A percentile compares a stretch with the other conserved stretches of the same genome.
phyloP scores from a whole-genome alignment of 2,329 filamentous ascomycete genomes.

The Cryphonectria japonica region DNA sequence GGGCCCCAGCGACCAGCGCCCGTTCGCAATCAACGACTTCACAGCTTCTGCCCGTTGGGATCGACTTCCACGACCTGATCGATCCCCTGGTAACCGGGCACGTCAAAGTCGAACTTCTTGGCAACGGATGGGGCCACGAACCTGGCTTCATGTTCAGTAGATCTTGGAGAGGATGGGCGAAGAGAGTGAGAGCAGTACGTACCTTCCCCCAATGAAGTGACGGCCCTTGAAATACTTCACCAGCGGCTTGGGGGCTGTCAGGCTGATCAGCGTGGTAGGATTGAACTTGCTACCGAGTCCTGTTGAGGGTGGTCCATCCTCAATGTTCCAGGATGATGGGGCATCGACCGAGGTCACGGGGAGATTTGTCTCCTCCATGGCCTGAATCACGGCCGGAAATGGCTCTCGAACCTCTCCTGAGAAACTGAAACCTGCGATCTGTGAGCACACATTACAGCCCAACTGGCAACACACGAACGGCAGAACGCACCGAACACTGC shows the following conservation, averaged over 20 bases:
- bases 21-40: slow-evolving; percentile 31
- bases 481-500: slow-evolving; percentile 82
- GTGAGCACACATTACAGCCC: slow-evolving; percentile 15
- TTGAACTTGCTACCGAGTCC: slow-evolving; percentile 81
- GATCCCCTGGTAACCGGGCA: slow-evolving; percentile 81
- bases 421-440: slow-evolving; percentile 79
- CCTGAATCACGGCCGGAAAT: slow-evolving; percentile 79
- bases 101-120: slow-evolving; percentile 81
- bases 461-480: slow-evolving; percentile 12
- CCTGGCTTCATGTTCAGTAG: slow-evolving; percentile 45
- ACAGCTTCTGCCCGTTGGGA: slow-evolving; percentile 56
- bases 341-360: slow-evolving; percentile 90
- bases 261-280: slow-evolving; percentile 78
- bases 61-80: slow-evolving; percentile 87
- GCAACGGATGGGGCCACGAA: slow-evolving; percentile 81
- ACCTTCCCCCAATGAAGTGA: slow-evolving; percentile 90
- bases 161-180: neutral
- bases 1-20: slow-evolving; percentile 13
- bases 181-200: slow-evolving; percentile 38
- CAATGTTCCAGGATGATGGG: slow-evolving; percentile 93
- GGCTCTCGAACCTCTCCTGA: slow-evolving; percentile 90
- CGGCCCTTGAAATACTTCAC: slow-evolving; percentile 81
- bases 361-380: slow-evolving; percentile 71
- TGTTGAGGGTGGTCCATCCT: slow-evolving; percentile 75
- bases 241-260: slow-evolving; percentile 92